Conservation (phyloP, 2,329 filamentous ascomycete genomes). For the Alternaria atra region DNA sequence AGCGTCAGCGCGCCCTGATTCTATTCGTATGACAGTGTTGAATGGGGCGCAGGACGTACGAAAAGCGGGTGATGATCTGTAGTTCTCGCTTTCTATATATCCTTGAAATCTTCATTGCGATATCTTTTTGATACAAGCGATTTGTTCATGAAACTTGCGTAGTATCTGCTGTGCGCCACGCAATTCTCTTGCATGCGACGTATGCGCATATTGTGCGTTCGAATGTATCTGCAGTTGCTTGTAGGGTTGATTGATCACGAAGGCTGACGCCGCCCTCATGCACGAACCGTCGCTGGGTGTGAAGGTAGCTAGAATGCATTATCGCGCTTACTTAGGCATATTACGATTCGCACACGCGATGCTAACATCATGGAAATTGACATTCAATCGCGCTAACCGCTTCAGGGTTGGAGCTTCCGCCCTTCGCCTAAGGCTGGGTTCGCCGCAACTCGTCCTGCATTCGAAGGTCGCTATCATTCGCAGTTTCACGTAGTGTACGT, state of each 20-base stretch:
- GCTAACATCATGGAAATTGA: conserved; percentile 10
- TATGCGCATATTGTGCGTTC: background rate
- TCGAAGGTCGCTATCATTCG: background rate
- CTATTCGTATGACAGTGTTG: background rate
- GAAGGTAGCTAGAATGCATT: background rate
- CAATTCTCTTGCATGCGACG: background rate
- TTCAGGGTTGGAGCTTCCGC: conserved; percentile 5
- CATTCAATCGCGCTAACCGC: conserved; percentile 13
- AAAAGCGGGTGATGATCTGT: background rate
- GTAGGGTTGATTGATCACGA: background rate
- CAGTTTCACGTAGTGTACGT: conserved; percentile 2
- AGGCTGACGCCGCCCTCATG: too few relatives aligned
- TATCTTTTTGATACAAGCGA: background rate
- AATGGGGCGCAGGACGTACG: background rate
- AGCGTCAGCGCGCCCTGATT: background rate
- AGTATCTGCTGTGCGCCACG: background rate
- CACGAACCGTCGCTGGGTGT: background rate
- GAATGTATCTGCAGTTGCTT: background rate
- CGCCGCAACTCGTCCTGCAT: background rate
- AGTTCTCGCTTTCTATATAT: background rate
- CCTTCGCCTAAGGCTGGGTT: conserved; percentile 3
- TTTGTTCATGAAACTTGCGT: background rate
- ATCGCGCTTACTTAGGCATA: background rate
- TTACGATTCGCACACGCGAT: conserved; percentile 4
- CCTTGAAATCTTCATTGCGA: background rate